Evolutionary conservation across 495 filamentous ascomycete genomes (phyloP), one percentile per base, ranked within the genome.

Genomic region (Wilcoxina mikolae): DNA sequence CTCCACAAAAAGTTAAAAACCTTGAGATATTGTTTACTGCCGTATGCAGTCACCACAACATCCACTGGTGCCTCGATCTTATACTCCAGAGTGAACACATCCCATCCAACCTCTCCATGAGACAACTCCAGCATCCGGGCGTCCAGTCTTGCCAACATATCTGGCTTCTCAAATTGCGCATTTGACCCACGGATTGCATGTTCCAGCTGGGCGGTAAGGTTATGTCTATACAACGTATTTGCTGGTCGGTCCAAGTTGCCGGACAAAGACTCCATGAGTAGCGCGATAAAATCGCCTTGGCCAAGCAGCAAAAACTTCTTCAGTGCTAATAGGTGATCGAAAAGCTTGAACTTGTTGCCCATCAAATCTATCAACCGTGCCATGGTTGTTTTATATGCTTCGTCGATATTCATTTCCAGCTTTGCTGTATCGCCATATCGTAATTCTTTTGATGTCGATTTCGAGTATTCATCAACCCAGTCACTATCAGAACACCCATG

Each of bases 1-100:
- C 93, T 85, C 93, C 93, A 99, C 3, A 99, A 79, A 68, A 99
- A 95, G 67, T 99, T 99, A 79, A 99, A 99, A 25, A 96, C 85
- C 63, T 95, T 95, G 56, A 99, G 81, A 67, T 99, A 99, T 65
- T 96, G 89, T 2, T 86, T 85, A 52, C 85, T 90, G 31, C 84
- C 87, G 78, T 85, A 94, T 0, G 89, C 85, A 0, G 90, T 95
- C 11, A 99, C 89, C 51, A 99, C 87, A 50, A 96, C 91, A 64
- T 99, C 93, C 23, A 96, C 86, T 0, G 93, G 93, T 7, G 91
- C 86, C 65, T 95, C 91, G 55, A 96, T 88, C 68, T 94, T 95
- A 71, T 99, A 99, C 67, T 99, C 93, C 26, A 99, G 77, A 0
- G 93, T 99, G 70, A 99, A 99, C 68, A 91, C 94, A 67, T 99